Percentiles rank a stretch among this genome's conserved stretches.
Conservation (phyloP, 306 rosid species). For the Inga laurina region DNA sequence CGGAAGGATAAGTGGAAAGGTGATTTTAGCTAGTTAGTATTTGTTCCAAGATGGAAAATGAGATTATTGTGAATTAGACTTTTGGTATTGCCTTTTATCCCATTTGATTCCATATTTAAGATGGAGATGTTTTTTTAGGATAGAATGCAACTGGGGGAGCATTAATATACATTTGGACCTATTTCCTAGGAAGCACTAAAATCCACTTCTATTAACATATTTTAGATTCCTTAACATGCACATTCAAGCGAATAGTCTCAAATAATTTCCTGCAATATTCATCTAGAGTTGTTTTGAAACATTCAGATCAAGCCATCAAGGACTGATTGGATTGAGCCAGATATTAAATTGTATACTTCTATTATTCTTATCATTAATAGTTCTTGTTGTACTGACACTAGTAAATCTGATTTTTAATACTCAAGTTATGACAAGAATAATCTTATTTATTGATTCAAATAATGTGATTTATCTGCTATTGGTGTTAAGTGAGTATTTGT, state of each 20-base stretch:
- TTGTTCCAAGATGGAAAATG: not conserved
- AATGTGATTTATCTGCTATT: too few species aligned
- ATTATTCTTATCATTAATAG: not conserved
- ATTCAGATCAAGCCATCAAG: not conserved
- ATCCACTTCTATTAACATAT: not conserved
- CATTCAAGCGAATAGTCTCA: not conserved
- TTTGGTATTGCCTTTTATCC: not conserved
- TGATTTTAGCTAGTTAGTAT: not conserved
- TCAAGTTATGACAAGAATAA: too few species aligned
- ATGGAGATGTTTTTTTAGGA: not conserved
- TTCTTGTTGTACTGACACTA: not conserved
- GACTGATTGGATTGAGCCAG: not conserved
- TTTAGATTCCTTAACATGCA: not conserved
- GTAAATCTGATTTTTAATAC: not conserved
- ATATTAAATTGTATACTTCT: not conserved
- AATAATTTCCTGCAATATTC: not conserved
- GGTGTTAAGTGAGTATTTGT: not conserved
- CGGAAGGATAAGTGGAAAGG: not conserved
- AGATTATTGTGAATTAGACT: not conserved
- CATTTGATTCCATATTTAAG: not conserved
- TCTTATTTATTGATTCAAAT: too few species aligned
- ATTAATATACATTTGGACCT: too few species aligned
- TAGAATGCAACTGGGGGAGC: not conserved
- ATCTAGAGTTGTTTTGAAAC: not conserved
- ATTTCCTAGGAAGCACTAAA: not conserved